A percentile compares a stretch with the other conserved stretches of the same genome.
Conservation (phyloP, 1,139 yeast species). For the Candida glucosophila region DNA sequence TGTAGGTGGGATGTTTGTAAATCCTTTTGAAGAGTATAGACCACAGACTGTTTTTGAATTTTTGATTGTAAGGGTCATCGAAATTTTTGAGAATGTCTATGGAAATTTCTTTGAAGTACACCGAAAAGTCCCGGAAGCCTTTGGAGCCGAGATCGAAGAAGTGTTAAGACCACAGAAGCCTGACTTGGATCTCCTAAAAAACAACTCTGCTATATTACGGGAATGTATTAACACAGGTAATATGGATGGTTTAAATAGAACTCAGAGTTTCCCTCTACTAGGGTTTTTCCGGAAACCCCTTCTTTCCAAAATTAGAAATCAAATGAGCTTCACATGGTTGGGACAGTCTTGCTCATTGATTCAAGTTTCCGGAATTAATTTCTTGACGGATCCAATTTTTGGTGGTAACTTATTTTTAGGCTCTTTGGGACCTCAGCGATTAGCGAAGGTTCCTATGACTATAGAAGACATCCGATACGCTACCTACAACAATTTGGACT, state of each 20-base stretch:
- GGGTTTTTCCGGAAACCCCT: too few relatives aligned
- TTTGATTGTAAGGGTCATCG: conserved; percentile 59
- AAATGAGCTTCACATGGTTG: conserved; percentile 75
- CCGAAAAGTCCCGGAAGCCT: conserved; percentile 42
- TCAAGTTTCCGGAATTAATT: conserved; percentile 62
- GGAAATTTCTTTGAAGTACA: conserved; percentile 51
- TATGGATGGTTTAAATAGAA: conserved; percentile 2
- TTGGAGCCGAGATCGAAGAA: conserved; percentile 37
- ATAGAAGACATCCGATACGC: conserved; percentile 51
- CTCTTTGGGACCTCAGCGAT: conserved; percentile 71
- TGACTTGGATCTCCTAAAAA: conserved; percentile 36
- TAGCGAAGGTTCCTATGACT: conserved; percentile 62
- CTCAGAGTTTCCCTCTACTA: conserved; percentile 16
- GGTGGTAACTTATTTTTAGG: conserved; percentile 58
- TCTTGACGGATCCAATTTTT: conserved; percentile 81
- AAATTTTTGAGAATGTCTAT: conserved; percentile 55
- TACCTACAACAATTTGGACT: conserved; percentile 45
- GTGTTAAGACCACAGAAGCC: conserved; percentile 55
- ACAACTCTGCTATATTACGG: conserved; percentile 22
- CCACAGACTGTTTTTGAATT: conserved; percentile 88
- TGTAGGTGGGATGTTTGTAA: conserved; percentile 74
- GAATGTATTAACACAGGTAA: conserved; percentile 17
- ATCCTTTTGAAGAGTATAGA: conserved; percentile 87
- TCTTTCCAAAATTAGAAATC: too few relatives aligned
- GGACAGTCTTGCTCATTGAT: conserved; percentile 85